phyloP scores from a whole-genome alignment of 2,329 filamentous ascomycete genomes.

The Aspergillus intermedius region DNA sequence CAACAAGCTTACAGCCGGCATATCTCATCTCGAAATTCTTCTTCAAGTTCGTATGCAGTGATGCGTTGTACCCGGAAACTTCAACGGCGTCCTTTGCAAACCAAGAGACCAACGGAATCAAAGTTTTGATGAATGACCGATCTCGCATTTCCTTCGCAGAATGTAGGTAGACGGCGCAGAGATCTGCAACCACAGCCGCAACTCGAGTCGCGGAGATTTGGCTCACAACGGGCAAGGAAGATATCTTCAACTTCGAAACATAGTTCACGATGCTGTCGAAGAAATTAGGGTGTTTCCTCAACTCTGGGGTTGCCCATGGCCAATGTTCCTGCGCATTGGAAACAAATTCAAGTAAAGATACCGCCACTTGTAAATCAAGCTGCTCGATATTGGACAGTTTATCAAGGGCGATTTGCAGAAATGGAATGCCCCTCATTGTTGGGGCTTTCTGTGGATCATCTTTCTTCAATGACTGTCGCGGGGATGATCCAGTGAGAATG shows the following conservation, averaged over 20 bases:
- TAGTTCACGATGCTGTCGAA: constrained; percentile 66
- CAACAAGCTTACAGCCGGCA: constrained; percentile 62
- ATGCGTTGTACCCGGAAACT: constrained; percentile 78
- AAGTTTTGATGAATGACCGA: constrained; percentile 58
- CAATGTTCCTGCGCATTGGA: constrained; percentile 86
- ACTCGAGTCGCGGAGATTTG: constrained; percentile 60
- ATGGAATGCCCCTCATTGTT: constrained; percentile 51
- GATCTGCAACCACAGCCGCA: constrained; percentile 77
- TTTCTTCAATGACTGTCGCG: constrained; percentile 62
- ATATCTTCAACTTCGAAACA: constrained; percentile 54
- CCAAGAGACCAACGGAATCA: constrained; percentile 72
- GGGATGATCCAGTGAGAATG: constrained; percentile 79
- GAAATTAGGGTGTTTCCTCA: constrained; percentile 68
- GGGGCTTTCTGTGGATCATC: constrained; percentile 45
- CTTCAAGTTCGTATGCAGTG: constrained; percentile 76
- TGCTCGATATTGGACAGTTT: constrained; percentile 60
- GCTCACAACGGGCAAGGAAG: constrained; percentile 41
- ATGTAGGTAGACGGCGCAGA: constrained; percentile 86
- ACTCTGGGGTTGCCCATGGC: constrained; percentile 83
- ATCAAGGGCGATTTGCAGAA: constrained; percentile 68
- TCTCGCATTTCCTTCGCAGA: constrained; percentile 72
- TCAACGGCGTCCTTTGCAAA: constrained; percentile 70
- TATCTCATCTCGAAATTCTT: constrained; percentile 79
- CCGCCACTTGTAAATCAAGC: constrained; percentile 58
- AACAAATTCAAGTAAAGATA: constrained; percentile 79